Percentiles rank a stretch among this genome's conserved stretches.
phyloP scores from a whole-genome alignment of 1,284 basidiomycete genomes.

The Cystobasidium pallidum region DNA sequence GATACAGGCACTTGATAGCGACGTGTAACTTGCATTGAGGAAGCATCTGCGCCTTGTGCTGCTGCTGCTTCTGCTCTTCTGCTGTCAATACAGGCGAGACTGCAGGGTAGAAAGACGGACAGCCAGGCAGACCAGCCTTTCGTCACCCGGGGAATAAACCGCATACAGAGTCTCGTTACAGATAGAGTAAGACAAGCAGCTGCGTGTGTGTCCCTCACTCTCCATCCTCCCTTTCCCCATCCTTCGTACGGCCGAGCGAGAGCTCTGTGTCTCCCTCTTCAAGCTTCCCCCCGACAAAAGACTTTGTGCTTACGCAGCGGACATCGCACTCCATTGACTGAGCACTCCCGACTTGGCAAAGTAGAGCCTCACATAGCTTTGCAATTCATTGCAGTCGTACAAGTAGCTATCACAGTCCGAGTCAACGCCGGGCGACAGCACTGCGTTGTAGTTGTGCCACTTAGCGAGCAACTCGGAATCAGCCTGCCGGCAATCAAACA shows the following conservation, averaged over 20 bases:
- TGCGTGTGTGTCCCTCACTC: neutral
- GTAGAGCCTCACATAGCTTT: neutral
- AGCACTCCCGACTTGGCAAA: neutral
- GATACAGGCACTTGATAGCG: slow-evolving; percentile 2
- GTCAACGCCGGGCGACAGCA: neutral
- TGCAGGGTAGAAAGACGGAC: neutral
- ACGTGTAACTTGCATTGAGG: slow-evolving; percentile 15
- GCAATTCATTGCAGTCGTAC: neutral
- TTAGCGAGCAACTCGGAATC: neutral
- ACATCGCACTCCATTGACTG: neutral
- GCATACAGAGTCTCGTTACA: neutral
- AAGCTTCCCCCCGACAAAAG: neutral
- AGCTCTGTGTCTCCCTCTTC: neutral
- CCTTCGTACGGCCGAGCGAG: neutral
- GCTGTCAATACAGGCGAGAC: neutral
- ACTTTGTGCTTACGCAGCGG: slow-evolving; percentile 17
- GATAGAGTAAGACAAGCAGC: slow-evolving; percentile 1
- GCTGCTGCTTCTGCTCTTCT: neutral
- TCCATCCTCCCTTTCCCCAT: neutral
- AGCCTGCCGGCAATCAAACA: neutral
- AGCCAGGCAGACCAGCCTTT: neutral
- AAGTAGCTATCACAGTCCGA: neutral
- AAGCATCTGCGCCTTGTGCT: neutral
- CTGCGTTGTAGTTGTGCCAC: neutral
- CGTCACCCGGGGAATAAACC: neutral